These are phyloP conservation scores for Naematelia encephala DNA, from an alignment of 768 basidiomycete genomes.

Conservation along the genomic window DNA sequence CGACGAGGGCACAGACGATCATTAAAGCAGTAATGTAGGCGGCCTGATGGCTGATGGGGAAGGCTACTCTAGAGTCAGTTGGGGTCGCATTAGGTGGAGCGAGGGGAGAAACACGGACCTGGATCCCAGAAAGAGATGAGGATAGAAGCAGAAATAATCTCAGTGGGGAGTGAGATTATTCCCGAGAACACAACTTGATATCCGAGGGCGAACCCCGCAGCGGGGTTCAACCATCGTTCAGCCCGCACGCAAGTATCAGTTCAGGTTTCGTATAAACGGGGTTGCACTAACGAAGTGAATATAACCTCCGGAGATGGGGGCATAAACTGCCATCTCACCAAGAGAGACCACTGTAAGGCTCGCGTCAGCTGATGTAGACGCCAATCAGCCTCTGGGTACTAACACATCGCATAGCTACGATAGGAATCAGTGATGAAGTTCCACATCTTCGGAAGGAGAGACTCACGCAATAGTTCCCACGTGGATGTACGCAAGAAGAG, in stretches of 20 bases:
- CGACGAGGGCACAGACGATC: constrained; percentile 30
- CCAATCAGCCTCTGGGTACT: too few species aligned
- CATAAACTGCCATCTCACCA: constrained; percentile 76
- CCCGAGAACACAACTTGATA: constrained; percentile 6
- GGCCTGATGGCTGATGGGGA: constrained; percentile 19
- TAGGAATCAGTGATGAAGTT: background rate
- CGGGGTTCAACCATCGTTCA: constrained; percentile 8
- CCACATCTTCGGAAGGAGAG: too few species aligned
- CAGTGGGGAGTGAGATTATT: constrained; percentile 36
- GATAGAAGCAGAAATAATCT: constrained; percentile 28
- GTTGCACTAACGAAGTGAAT: constrained; percentile 52
- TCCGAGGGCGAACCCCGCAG: constrained; percentile 13
- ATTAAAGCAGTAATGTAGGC: constrained; percentile 25
- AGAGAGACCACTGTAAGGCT: constrained; percentile 61
- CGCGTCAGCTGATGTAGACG: constrained; percentile 57
- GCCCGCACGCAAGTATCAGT: background rate
- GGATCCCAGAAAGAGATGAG: constrained; percentile 32
- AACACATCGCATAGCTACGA: constrained; percentile 21
- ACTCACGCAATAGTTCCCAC: constrained; percentile 19
- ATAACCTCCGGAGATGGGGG: constrained; percentile 66
- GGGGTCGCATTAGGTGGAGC: background rate
- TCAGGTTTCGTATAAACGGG: background rate
- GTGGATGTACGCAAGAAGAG: constrained; percentile 22
- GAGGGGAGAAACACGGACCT: background rate
- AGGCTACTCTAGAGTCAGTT: constrained; percentile 6